Percentiles rank a stretch among this genome's conserved stretches.
Evolutionary conservation across 257 asterid genomes (phyloP).

Genomic region (Solanum clarkiae): DNA sequence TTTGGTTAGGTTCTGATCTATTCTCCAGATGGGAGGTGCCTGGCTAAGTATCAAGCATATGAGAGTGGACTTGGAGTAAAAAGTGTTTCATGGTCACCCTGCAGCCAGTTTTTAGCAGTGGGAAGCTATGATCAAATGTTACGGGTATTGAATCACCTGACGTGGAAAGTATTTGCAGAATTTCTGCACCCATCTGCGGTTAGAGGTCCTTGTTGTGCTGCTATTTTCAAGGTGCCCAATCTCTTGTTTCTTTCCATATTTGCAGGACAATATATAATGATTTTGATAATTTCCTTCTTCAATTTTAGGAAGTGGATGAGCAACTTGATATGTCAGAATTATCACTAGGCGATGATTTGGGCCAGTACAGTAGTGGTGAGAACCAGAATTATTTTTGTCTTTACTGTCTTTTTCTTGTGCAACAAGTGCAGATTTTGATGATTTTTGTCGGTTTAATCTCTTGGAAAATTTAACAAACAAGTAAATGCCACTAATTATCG

Average conservation of each 20-base stretch:
- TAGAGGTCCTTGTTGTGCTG: constrained; percentile 93
- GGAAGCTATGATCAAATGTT: constrained; percentile 99
- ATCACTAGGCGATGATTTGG: constrained; percentile 57
- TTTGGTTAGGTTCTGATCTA: constrained; percentile 67
- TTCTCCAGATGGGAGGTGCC: constrained; percentile 96
- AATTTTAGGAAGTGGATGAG: constrained; percentile 87
- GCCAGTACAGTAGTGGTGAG: constrained; percentile 58
- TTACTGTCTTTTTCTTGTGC: background rate
- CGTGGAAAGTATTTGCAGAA: constrained; percentile 99
- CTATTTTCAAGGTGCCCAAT: constrained; percentile 65
- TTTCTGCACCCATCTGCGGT: constrained; percentile 67
- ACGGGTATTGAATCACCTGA: constrained; percentile 92
- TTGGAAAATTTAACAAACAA: background rate
- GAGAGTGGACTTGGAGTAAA: constrained; percentile 96
- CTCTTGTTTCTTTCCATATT: background rate
- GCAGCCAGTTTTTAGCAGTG: constrained; percentile 91
- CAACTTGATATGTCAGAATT: constrained; percentile 85
- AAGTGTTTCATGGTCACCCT: constrained; percentile 94
- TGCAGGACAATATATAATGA: background rate
- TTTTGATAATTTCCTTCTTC: background rate
- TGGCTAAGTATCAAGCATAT: constrained; percentile 90
- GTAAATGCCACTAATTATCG: background rate
- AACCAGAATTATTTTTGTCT: background rate
- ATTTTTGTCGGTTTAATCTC: background rate
- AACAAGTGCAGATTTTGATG: background rate